Evolutionary conservation across 1,284 basidiomycete genomes (phyloP), one percentile per base, ranked within the genome.

Genomic region (Ganoderma lingzhi): DNA sequence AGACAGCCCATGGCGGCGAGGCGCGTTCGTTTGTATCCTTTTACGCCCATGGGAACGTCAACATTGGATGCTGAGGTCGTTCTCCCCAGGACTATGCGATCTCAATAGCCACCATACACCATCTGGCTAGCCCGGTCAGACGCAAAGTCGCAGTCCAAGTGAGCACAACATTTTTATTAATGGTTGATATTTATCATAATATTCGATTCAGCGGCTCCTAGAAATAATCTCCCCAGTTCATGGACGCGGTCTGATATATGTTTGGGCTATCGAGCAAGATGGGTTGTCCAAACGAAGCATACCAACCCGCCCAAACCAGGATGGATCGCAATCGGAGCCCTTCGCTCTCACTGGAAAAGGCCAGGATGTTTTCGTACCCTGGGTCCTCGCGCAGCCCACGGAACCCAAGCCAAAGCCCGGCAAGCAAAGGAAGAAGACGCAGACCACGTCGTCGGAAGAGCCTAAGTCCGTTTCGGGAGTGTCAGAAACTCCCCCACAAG

Each of bases 211-310:
- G 91, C 85, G 89, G 42, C 83, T 96, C 28, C 78, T 96, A 19
- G 84, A 88, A 67, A 84, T 86, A 15, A 88, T 95, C 48, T 89
- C 88, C 1, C 83, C 90, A 6, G 68, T 76, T 2, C 87, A 93
- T 74, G 93, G 95, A 12, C 90, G 95, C 8, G 86, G 96, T 68
- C 84, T 99, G 73, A 92, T 99, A 76, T 98, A 98, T 76, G 98
- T 99, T n/a, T 99, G 98, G 98, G 97, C 97, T 0, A 89, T 94
- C 65, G 96, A 98, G 78, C 98, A 99, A 83, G 96, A 97, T 68
- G 86, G 88, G 42, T 81, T 90, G 6, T 95, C 94, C 2, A 95
- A 93, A 78, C 86, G 95, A 30, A 81, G 81, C 74, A 87, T 95
- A 35, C 89, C 90, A 1, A 62, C 68, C 12, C 37, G 58, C 6